Base-by-base conservation (phyloP, 192 early-diverging fungal species). In the Coemansia sp. region DNA sequence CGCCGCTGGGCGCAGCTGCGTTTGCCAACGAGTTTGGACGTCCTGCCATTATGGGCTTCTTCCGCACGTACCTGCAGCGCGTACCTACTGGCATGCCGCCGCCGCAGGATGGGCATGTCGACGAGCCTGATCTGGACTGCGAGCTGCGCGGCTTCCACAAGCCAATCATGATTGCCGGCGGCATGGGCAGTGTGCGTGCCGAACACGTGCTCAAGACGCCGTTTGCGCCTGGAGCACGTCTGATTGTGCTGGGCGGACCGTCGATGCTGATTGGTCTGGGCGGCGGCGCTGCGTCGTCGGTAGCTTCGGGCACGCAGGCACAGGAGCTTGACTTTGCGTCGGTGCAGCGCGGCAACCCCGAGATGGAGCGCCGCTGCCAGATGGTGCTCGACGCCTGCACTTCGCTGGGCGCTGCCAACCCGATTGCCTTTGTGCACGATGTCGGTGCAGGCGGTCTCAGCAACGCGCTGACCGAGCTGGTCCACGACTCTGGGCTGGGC, bases 1-100 rank as follows among this genome's bases (percentile, higher is more conserved):
- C 90, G 50, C 98, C 98, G 23, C 77, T 99, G 34, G 98, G 98
- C 68, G 93, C 91, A 17, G 94, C 94, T n/a, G 94, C 95, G 11
- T 99, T 97, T 85, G 96, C 95, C 86, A 98, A 99, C 68, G 98
- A 99, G 81, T 99, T 98, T 72, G 98, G 98, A 48, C 86, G 98
- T 19, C 98, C 98, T 5, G 88, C 88, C 25, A 83, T 99, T 53
- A 86, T 90, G 23, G 98, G 98, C 25, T 99, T 93, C 83, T 99
- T 99, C 88, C 89, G 98, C 72, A 98, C 96, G 1, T 94, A 91
- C 81, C 82, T 87, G 58, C 69, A 71, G 72, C 68, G 72, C 1
- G 72, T 81, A 44, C 78, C 78, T 0, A 59, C 51, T 7, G 65
- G 57, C 5, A 48, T 47, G 70, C 66, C 62, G 50, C 58, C 63